Evolutionary conservation across 352 stramenopile genomes (phyloP), one percentile per base, ranked within the genome.

Genomic region (Stephanocyclus meneghinianus): DNA sequence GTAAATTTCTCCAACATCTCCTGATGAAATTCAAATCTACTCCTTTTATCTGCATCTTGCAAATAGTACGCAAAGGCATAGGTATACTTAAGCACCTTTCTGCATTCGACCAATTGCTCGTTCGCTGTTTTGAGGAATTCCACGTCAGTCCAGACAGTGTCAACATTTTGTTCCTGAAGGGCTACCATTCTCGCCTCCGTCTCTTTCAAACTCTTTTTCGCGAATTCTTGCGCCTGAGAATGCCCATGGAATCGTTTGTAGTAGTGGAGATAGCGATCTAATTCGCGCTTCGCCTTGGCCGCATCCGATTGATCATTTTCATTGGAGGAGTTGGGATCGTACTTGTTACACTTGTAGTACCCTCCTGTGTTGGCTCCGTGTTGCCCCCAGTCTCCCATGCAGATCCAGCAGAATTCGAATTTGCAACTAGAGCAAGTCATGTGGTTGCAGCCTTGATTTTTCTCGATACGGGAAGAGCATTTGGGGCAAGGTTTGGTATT

Each of bases 281-380:
- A 90, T 81, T 99, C 96, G 0, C 94, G 94, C 85, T 98, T 98
- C 5, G 97, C 96, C 26, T 93, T 92, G 6, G 96, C 94, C 2
- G 91, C 94, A 81, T 98, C 95, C 9, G 81, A 91, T 45, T 93
- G 71, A 65, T 89, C 94, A 42, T 78, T 81, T 2, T 73, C 67
- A 2, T 79, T 55, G 15, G 64, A 67, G 11, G 50, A 30, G 18
- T 77, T 81, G 9, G 70, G 48, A 61, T 98, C 95, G 76, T 97
- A 99, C 47, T 96, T 97, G 88, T 99, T 99, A 89, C 97, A 99
- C 87, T 99, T 98, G 90, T 99, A 99, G 90, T 98, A 99, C 11
- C 97, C 97, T 40, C 97, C 97, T 9, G 96, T 99, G 50, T 95
- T 96, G 1, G 96, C 95, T 9, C 96, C 96, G 78, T 99, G 97